Percentiles rank a stretch among this genome's conserved stretches.
Evolutionary conservation across 257 asterid species (phyloP).

Genomic region (Lycium ferocissimum): DNA sequence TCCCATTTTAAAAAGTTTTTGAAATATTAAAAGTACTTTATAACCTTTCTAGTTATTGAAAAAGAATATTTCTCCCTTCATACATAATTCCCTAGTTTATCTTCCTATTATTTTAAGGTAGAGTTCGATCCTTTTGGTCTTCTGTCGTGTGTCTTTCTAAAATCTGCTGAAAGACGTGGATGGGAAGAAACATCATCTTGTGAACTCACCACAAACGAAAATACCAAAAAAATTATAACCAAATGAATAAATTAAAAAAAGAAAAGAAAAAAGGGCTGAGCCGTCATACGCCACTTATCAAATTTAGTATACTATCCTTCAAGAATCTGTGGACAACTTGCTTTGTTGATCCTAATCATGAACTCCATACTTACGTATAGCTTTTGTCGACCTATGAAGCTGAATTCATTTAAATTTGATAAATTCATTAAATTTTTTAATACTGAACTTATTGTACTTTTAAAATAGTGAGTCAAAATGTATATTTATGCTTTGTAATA

Average conservation of each 20-base stretch:
- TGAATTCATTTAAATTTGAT: too few relatives aligned
- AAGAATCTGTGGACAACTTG: slow-evolving; percentile 14
- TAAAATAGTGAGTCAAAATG: too few relatives aligned
- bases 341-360: not conserved
- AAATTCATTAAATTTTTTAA: too few relatives aligned
- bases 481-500: too few relatives aligned
- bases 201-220: not conserved
- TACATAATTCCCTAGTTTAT: too few relatives aligned
- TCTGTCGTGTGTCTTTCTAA: slow-evolving; percentile 8
- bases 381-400: not conserved
- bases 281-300: not conserved
- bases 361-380: not conserved
- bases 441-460: too few relatives aligned
- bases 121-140: not conserved
- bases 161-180: not conserved
- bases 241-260: not conserved
- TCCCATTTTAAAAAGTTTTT: too few relatives aligned
- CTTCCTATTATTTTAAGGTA: not conserved
- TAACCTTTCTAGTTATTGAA: too few relatives aligned
- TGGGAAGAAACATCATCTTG: slow-evolving; percentile 1
- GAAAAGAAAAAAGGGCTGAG: not conserved
- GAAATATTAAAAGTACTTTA: too few relatives aligned
- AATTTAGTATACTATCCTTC: not conserved
- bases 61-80: too few relatives aligned
- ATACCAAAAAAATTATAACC: not conserved